phyloP scores from a whole-genome alignment of 805 yeast species.

The Candida vaughaniae region DNA sequence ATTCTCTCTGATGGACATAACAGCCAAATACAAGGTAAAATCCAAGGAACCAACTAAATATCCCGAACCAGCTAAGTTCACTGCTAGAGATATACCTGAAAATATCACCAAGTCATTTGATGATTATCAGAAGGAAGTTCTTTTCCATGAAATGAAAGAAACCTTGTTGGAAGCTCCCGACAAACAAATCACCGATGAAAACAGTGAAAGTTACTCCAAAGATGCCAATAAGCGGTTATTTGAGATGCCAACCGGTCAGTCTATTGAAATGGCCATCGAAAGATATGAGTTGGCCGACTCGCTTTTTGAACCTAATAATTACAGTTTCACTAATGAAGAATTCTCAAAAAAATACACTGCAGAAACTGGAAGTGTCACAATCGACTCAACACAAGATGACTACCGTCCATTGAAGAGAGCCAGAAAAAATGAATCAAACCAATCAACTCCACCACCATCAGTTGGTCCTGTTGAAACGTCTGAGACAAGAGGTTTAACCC shows the following conservation, averaged over 20 bases:
- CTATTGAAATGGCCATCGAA: slow-evolving; percentile 56
- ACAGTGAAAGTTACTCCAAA: slow-evolving; percentile 16
- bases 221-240: slow-evolving; percentile 44
- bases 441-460: slow-evolving; percentile 27
- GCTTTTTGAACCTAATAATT: slow-evolving; percentile 61
- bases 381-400: slow-evolving; percentile 53
- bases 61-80: slow-evolving; percentile 28
- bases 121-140: slow-evolving; percentile 53
- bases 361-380: slow-evolving; percentile 51
- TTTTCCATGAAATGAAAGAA: slow-evolving; percentile 76
- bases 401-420: slow-evolving; percentile 73
- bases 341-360: slow-evolving; percentile 29
- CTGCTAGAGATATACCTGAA: slow-evolving; percentile 20
- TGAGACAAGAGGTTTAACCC: slow-evolving; percentile 51
- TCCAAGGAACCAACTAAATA: slow-evolving; percentile 38
- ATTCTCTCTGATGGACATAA: slow-evolving; percentile 15
- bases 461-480: slow-evolving; percentile 2
- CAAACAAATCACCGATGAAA: slow-evolving; percentile 22
- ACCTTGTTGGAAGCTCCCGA: slow-evolving; percentile 58
- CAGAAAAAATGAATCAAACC: slow-evolving; percentile 40
- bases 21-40: slow-evolving; percentile 46
- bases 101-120: slow-evolving; percentile 50
- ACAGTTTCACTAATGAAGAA: slow-evolving; percentile 27
- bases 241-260: slow-evolving; percentile 78
- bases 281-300: slow-evolving; percentile 68